These are phyloP conservation scores for Diaporthe australafricana DNA, from an alignment of 2,329 filamentous ascomycete species.

Conservation along the genomic window DNA sequence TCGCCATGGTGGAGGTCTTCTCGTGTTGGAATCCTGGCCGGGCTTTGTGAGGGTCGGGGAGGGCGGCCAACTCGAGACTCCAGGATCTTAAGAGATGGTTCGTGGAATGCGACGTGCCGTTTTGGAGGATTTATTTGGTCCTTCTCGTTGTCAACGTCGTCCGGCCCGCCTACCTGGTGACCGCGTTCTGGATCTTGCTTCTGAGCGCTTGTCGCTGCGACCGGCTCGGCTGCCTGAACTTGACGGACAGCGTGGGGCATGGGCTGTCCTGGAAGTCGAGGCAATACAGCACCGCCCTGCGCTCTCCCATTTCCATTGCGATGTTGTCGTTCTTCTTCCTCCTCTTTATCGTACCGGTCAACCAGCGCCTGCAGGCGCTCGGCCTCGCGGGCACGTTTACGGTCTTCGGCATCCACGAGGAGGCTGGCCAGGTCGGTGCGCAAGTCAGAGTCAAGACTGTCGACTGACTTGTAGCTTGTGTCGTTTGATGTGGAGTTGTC, in stretches of 20 bases:
- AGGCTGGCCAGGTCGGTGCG: slow-evolving; percentile 18
- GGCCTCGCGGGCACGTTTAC: slow-evolving; percentile 4
- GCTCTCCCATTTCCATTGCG: neutral
- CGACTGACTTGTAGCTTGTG: slow-evolving; percentile 22
- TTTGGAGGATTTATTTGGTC: too few species aligned
- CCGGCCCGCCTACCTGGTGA: neutral
- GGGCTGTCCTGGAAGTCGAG: slow-evolving; percentile 1
- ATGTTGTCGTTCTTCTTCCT: neutral
- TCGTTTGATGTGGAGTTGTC: neutral
- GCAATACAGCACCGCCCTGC: neutral
- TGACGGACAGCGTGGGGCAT: neutral
- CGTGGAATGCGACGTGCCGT: slow-evolving; percentile 20
- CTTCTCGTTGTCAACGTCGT: neutral
- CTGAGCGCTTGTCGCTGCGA: neutral
- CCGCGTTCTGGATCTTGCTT: neutral
- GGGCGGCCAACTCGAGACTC: slow-evolving; percentile 20
- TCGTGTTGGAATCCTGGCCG: neutral
- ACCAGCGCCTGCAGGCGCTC: slow-evolving; percentile 22
- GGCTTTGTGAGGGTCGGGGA: neutral
- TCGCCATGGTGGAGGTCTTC: slow-evolving; percentile 16
- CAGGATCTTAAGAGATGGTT: neutral
- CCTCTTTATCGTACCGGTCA: slow-evolving; percentile 9
- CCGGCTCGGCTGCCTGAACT: neutral
- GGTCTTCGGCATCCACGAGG: neutral
- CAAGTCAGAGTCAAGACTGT: slow-evolving; percentile 23